A percentile compares a stretch with the other conserved stretches of the same genome.
phyloP scores from a whole-genome alignment of 1,284 basidiomycete species.

The Rhodotorula sp. region DNA sequence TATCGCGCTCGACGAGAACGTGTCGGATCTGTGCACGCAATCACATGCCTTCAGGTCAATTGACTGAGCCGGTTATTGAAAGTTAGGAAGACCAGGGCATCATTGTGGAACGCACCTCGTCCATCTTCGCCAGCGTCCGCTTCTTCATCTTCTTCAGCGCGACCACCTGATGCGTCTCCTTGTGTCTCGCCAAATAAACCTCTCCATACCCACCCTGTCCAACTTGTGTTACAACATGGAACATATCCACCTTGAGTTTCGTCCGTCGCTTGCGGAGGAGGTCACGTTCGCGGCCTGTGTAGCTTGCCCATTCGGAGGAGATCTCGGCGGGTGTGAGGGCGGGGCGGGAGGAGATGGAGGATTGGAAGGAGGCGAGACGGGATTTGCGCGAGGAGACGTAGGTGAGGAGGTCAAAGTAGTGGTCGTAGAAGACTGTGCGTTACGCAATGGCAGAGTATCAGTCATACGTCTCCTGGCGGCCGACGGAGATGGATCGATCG shows the following conservation, averaged over 20 bases:
- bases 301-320: constrained; percentile 76
- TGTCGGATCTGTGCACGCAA: constrained; percentile 66
- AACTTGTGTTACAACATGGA: constrained; percentile 91
- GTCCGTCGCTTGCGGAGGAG: constrained; percentile 80
- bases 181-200: constrained; percentile 87
- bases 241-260: constrained; percentile 83
- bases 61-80: not conserved
- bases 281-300: constrained; percentile 86
- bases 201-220: constrained; percentile 97
- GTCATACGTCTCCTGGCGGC: too few species aligned
- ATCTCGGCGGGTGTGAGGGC: constrained; percentile 50
- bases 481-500: not conserved
- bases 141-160: constrained; percentile 96
- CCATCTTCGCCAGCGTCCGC: constrained; percentile 90
- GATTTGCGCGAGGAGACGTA: constrained; percentile 81
- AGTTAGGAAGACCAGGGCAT: not conserved
- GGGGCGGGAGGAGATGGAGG: constrained; percentile 68
- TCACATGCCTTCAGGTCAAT: not conserved
- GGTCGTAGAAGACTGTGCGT: constrained; percentile 42
- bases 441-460: not conserved
- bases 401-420: constrained; percentile 70
- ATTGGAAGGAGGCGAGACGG: constrained; percentile 73
- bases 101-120: constrained; percentile 62
- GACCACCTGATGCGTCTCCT: constrained; percentile 86
- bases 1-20: constrained; percentile 93